These are phyloP conservation scores for Solanum pimpinellifolium DNA, from an alignment of 257 asterid genomes.

Conservation along the genomic window DNA sequence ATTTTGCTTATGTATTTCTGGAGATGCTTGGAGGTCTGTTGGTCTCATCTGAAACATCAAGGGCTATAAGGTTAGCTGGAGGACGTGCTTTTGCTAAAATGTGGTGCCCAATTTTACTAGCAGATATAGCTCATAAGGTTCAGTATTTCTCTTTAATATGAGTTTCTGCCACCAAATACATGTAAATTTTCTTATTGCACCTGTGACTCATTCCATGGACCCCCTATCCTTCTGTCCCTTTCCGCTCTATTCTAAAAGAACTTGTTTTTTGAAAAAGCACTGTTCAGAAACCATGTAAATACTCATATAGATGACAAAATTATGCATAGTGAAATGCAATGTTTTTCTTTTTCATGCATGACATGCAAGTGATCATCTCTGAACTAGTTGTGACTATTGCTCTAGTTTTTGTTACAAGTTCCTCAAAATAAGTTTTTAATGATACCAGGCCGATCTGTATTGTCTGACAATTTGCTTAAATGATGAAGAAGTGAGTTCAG, in stretches of 20 bases:
- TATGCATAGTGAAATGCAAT: not conserved
- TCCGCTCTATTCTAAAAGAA: not conserved
- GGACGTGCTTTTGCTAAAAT: slow-evolving; percentile 41
- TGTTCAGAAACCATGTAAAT: not conserved
- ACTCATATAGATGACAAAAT: not conserved
- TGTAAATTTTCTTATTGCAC: not conserved
- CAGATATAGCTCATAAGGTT: slow-evolving; percentile 74
- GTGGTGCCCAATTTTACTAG: slow-evolving; percentile 46
- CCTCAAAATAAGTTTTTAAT: not conserved
- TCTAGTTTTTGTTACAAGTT: not conserved
- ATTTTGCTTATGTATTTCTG: slow-evolving; percentile 64
- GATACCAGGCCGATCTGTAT: not conserved
- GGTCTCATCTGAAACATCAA: slow-evolving; percentile 33
- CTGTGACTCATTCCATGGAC: not conserved
- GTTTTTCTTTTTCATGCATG: not conserved
- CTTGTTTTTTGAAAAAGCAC: not conserved
- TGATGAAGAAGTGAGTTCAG: not conserved
- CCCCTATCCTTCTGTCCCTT: not conserved
- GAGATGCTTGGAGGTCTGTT: slow-evolving; percentile 48
- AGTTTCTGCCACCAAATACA: not conserved
- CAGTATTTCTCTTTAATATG: slow-evolving; percentile 12
- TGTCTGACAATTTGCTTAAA: slow-evolving; percentile 1
- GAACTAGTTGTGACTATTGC: not conserved
- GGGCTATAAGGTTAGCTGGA: slow-evolving; percentile 51
- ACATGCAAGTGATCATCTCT: not conserved